Evolutionary conservation across 2,329 filamentous ascomycete genomes (phyloP).

Genomic region (Rhinocladiella mackenziei): DNA sequence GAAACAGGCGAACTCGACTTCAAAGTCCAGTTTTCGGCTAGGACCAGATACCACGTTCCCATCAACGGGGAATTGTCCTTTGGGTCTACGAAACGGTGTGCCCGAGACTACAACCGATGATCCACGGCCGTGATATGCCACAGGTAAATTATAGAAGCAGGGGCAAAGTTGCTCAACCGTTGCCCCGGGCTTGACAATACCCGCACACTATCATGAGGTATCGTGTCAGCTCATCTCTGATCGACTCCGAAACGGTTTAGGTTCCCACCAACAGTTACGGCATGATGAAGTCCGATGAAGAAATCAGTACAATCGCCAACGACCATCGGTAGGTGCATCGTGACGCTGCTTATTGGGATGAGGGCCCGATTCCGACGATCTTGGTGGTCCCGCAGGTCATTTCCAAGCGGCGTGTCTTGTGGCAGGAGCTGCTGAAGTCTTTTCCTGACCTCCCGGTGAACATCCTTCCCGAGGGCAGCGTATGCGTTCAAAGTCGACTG

Average conservation of each 20-base stretch:
- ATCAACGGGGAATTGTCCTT: slow-evolving; percentile 11
- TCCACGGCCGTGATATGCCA: slow-evolving; percentile 39
- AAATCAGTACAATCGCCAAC: slow-evolving; percentile 59
- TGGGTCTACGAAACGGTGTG: slow-evolving; percentile 34
- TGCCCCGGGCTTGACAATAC: too few species aligned
- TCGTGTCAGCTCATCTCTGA: not conserved
- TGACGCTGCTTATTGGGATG: slow-evolving; percentile 38
- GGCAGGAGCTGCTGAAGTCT: slow-evolving; percentile 33
- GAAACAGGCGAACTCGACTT: slow-evolving; percentile 75
- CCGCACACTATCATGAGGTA: slow-evolving; percentile 1
- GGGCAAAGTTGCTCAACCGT: slow-evolving; percentile 11
- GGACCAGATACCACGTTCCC: slow-evolving; percentile 34
- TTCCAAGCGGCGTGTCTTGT: slow-evolving; percentile 1
- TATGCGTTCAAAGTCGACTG: slow-evolving; percentile 48
- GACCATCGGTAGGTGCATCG: slow-evolving; percentile 53
- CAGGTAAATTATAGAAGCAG: slow-evolving; percentile 14
- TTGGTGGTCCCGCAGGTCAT: slow-evolving; percentile 9
- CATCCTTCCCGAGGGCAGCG: slow-evolving; percentile 42
- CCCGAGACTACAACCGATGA: slow-evolving; percentile 72
- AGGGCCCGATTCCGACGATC: not conserved
- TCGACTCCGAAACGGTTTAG: not conserved
- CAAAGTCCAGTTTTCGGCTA: slow-evolving; percentile 66
- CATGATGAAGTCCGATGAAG: slow-evolving; percentile 33
- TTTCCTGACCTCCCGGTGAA: slow-evolving; percentile 41
- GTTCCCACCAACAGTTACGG: slow-evolving; percentile 9